A percentile compares a stretch with the other conserved stretches of the same genome.
Conservation (phyloP, 805 yeast genomes). For the Vanderwaltozyma tropicalis region DNA sequence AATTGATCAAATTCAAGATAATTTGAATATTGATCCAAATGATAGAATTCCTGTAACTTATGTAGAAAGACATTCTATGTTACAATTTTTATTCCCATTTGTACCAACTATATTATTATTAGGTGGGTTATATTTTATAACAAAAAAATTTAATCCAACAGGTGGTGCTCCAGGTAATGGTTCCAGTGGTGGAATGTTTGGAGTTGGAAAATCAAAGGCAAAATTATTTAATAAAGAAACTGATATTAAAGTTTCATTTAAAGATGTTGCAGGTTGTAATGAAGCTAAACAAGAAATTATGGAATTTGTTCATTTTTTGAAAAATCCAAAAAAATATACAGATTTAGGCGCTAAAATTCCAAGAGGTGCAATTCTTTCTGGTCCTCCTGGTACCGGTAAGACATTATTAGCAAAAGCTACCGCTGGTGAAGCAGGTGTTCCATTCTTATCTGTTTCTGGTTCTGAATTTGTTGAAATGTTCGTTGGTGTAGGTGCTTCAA, state of each 20-base stretch:
- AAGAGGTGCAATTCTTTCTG: slow-evolving; percentile 92
- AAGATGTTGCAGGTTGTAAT: slow-evolving; percentile 94
- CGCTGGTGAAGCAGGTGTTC: slow-evolving; percentile 98
- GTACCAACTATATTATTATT: slow-evolving; percentile 72
- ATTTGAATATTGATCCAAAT: slow-evolving; percentile 51
- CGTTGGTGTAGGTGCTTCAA: slow-evolving; percentile 97
- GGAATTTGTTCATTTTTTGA: slow-evolving; percentile 93
- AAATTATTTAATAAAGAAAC: slow-evolving; percentile 85
- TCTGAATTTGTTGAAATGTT: slow-evolving; percentile 98
- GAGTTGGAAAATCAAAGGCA: slow-evolving; percentile 88
- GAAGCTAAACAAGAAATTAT: slow-evolving; percentile 96
- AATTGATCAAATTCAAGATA: slow-evolving; percentile 61
- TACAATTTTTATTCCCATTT: slow-evolving; percentile 56
- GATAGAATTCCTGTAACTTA: slow-evolving; percentile 74
- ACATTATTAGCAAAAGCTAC: slow-evolving; percentile 95
- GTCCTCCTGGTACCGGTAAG: slow-evolving; percentile 99
- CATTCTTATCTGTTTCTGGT: slow-evolving; percentile 91
- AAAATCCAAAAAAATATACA: slow-evolving; percentile 84
- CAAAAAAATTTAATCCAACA: slow-evolving; percentile 25
- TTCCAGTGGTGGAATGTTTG: slow-evolving; percentile 67
- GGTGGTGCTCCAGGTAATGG: slow-evolving; percentile 25
- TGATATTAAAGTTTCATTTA: slow-evolving; percentile 77
- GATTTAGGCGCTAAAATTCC: slow-evolving; percentile 94
- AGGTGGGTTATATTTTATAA: slow-evolving; percentile 53
- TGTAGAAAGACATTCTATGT: slow-evolving; percentile 54